These are phyloP conservation scores for Blepharisma undulans DNA, from an alignment of 169 alveolate species.

Conservation along the genomic window DNA sequence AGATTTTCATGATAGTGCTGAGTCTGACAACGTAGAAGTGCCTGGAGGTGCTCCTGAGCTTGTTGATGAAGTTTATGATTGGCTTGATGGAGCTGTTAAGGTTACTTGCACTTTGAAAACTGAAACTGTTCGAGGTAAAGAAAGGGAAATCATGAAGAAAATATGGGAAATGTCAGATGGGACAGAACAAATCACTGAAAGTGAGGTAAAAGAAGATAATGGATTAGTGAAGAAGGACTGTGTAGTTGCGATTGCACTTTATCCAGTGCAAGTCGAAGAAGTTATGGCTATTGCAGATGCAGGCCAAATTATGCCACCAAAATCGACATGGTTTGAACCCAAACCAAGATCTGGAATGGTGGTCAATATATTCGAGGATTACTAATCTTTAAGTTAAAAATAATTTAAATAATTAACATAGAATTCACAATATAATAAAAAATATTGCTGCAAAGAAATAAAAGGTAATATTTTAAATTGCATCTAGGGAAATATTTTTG, in stretches of 20 bases:
- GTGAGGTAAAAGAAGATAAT: neutral
- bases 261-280: conserved; percentile 60
- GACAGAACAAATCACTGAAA: conserved; percentile 13
- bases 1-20: neutral
- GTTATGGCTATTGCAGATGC: conserved; percentile 63
- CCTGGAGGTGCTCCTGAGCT: neutral
- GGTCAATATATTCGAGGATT: conserved; percentile 39
- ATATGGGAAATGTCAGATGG: conserved; percentile 23
- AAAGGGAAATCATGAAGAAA: neutral
- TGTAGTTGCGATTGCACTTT: conserved; percentile 57
- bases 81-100: conserved; percentile 37
- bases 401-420: no score
- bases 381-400: no score
- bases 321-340: conserved; percentile 72
- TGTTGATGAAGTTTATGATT: neutral
- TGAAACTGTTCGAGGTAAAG: neutral
- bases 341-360: conserved; percentile 67
- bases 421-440: no score
- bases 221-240: conserved; percentile 47
- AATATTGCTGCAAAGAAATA: no score
- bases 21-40: neutral
- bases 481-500: neutral
- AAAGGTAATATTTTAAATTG: no score
- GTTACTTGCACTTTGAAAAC: neutral
- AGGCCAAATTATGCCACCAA: conserved; percentile 68